A percentile compares a stretch with the other conserved stretches of the same genome.
phyloP scores from a whole-genome alignment of 108 stramenopile species.

The Cyclotella baltica region DNA sequence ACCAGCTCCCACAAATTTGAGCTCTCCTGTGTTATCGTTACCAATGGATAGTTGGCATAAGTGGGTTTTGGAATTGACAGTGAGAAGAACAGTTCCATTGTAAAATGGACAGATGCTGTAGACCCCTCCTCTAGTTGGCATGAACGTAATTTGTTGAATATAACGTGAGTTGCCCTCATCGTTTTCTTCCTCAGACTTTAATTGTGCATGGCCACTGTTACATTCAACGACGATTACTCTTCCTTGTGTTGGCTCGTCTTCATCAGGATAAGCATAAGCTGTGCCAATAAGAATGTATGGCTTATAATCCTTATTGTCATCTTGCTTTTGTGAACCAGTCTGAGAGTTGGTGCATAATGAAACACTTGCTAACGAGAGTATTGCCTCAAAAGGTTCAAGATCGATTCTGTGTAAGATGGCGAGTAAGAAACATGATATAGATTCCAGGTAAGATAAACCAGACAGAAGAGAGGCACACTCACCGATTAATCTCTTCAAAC shows the following conservation, averaged over 20 bases:
- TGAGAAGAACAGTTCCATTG: conserved; percentile 69
- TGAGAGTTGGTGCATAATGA: conserved; percentile 46
- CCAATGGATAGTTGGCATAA: conserved; percentile 58
- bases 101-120: conserved; percentile 85
- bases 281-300: conserved; percentile 93
- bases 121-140: conserved; percentile 77
- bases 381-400: conserved; percentile 87
- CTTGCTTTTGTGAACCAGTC: conserved; percentile 22
- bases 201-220: conserved; percentile 32
- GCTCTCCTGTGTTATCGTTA: conserved; percentile 49
- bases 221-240: conserved; percentile 91
- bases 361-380: conserved; percentile 75
- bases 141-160: conserved; percentile 69
- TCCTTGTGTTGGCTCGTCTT: conserved; percentile 93
- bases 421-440: conserved; percentile 2
- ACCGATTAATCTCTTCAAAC: conserved; percentile 87
- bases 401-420: conserved; percentile 59
- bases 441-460: neutral
- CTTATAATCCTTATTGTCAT: conserved; percentile 37
- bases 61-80: conserved; percentile 85
- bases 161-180: conserved; percentile 39
- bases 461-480: conserved; percentile 13
- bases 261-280: conserved; percentile 89
- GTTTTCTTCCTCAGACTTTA: conserved; percentile 28
- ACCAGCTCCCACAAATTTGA: conserved; percentile 68